Base-by-base conservation (phyloP, 139 green algal genomes). In the Chlorella sp. region DNA sequence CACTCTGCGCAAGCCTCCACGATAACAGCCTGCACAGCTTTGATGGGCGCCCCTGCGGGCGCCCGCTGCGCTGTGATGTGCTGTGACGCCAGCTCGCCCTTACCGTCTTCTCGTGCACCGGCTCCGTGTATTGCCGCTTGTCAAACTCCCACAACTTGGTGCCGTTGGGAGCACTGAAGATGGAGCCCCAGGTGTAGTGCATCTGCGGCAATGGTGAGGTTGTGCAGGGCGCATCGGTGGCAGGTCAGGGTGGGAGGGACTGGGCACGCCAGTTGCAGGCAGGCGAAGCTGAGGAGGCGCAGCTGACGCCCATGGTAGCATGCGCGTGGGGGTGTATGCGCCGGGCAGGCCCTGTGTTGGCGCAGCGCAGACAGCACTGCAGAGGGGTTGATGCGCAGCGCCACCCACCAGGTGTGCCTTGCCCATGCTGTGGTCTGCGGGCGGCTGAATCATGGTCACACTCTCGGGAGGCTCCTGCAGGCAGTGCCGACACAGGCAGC, bases 111-210 rank as follows among this genome's bases (percentile, higher is more conserved):
- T 89, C 86, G 60, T 91, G 84, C 81, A 91, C 85, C 3, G 82
- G 75, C n/a, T 83, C 91, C 0, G 91, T 95, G 88, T 91, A 95
- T 32, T 87, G 80, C 11, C 94, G 91, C 90, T 96, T 96, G 89
- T 96, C 94, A 88, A 95, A 96, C 57, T 93, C 91, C 95, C 95
- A 97, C 22, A 96, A 68, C 86, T 96, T 92, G 68, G 89, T 93
- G 76, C 85, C 89, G 77, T 91, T 86, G 14, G 40, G 26, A 3
- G 94, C 90, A 37, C 91, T 88, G 90, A 95, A 94, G 19, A 86
- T 73, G 39, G 75, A 40, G 12, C 85, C 96, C 96, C 96, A 98
- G 0, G 96, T 98, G 95, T 98, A 98, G 91, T 98, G 96, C 78
- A 92, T 92, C 90, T 97, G 91, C 26, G 0, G 82, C 11, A 11